These are phyloP conservation scores for Kwoniella europaea DNA, from an alignment of 768 basidiomycete genomes.

Conservation along the genomic window DNA sequence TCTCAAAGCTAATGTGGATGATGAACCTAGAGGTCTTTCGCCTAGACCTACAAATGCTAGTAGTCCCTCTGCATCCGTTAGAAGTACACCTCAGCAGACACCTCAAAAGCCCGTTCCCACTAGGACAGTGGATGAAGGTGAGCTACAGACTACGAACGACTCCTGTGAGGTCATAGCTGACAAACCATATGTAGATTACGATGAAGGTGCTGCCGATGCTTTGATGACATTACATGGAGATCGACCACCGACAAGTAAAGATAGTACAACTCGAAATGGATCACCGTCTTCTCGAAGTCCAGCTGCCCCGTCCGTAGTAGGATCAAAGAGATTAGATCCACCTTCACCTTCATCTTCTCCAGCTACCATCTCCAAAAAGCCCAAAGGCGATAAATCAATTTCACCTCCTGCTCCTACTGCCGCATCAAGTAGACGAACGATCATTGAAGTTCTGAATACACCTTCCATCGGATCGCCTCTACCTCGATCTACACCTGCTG, in stretches of 20 bases:
- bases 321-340: constrained; percentile 38
- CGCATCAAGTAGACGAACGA: constrained; percentile 27
- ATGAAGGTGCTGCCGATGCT: constrained; percentile 86
- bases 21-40: constrained; percentile 20
- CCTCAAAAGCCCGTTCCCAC: constrained; percentile 57
- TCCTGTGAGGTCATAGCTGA: constrained; percentile 15
- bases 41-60: constrained; percentile 18
- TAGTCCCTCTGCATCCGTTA: constrained; percentile 25
- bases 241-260: constrained; percentile 33
- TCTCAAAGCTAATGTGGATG: constrained; percentile 23
- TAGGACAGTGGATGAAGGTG: constrained; percentile 75
- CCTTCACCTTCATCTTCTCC: constrained; percentile 42
- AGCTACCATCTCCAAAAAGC: constrained; percentile 22
- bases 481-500: constrained; percentile 11
- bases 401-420: constrained; percentile 17
- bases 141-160: constrained; percentile 10
- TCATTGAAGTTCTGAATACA: constrained; percentile 50
- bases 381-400: constrained; percentile 19
- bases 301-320: constrained; percentile 1
- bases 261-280: constrained; percentile 17
- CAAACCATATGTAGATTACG: constrained; percentile 68
- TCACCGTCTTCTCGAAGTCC: constrained; percentile 20
- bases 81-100: constrained; percentile 31
- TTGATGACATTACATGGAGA: constrained; percentile 72
- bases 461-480: constrained; percentile 34